A percentile compares a stretch with the other conserved stretches of the same genome.
Conservation (phyloP, 2,329 filamentous ascomycete genomes). For the Corynespora cassiicola region DNA sequence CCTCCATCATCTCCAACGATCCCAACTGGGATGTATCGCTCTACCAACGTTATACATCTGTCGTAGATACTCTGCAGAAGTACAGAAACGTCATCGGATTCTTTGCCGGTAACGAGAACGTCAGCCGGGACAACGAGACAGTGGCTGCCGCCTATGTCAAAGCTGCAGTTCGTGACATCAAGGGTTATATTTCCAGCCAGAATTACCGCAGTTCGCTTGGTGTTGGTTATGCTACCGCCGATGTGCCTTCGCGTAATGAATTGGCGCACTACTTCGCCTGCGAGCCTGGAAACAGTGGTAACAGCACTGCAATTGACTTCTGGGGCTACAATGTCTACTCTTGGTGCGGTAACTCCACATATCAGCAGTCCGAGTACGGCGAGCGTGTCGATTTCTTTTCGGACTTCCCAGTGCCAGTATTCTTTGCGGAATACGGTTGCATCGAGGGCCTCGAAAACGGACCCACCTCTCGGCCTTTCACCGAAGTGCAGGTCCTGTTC, state of each 20-base stretch:
- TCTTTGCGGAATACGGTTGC: conserved; percentile 99
- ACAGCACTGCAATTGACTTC: conserved; percentile 79
- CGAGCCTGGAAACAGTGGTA: conserved; percentile 56
- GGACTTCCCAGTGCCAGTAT: conserved; percentile 89
- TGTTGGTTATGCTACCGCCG: conserved; percentile 95
- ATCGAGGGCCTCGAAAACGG: conserved; percentile 58
- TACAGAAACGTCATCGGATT: conserved; percentile 96
- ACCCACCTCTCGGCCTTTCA: conserved; percentile 73
- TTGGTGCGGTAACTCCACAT: conserved; percentile 90
- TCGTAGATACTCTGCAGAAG: conserved; percentile 79
- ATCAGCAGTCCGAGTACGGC: conserved; percentile 77
- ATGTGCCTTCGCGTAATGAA: conserved; percentile 81
- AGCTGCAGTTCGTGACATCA: conserved; percentile 93
- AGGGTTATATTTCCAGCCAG: conserved; percentile 84
- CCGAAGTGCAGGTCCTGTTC: conserved; percentile 84
- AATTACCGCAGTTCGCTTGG: conserved; percentile 74
- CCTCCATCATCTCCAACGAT: conserved; percentile 82
- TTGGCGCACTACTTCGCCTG: conserved; percentile 97
- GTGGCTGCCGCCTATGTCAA: conserved; percentile 92
- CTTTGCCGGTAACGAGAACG: conserved; percentile 98
- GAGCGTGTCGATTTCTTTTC: conserved; percentile 84
- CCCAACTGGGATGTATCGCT: conserved; percentile 82
- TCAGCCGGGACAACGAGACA: conserved; percentile 87
- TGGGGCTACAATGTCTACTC: conserved; percentile 99
- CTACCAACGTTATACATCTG: conserved; percentile 80